Percentiles rank a stretch among this genome's conserved stretches.
Evolutionary conservation across 2,329 filamentous ascomycete genomes (phyloP).

Genomic region (Botrytis fabae): DNA sequence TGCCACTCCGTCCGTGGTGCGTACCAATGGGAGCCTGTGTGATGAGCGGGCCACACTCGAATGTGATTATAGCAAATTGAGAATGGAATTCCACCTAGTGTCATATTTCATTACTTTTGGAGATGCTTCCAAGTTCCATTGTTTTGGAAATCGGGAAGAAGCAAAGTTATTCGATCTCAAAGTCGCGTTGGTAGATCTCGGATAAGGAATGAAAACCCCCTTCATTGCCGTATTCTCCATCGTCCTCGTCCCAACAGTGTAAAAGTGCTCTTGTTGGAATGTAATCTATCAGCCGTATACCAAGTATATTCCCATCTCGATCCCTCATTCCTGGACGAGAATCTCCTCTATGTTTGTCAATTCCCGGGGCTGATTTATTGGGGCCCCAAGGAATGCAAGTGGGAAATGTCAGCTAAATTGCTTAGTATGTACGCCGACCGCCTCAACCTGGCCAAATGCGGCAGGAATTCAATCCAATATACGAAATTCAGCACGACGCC

Average conservation of each 20-base stretch:
- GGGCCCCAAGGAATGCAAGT: constrained; percentile 15
- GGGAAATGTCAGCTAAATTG: constrained; percentile 9
- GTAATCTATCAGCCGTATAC: not conserved
- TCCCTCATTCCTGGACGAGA: constrained; percentile 1
- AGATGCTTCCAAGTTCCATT: not conserved
- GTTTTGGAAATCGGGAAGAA: not conserved
- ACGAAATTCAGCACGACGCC: constrained; percentile 9
- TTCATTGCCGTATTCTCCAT: not conserved
- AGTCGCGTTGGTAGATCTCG: not conserved
- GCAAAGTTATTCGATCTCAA: not conserved
- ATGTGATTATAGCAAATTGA: not conserved
- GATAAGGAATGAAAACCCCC: not conserved
- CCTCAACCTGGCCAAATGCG: constrained; percentile 10
- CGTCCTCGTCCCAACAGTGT: not conserved
- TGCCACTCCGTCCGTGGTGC: not conserved
- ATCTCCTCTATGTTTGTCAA: not conserved
- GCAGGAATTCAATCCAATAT: constrained; percentile 20
- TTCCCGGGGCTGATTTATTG: constrained; percentile 8
- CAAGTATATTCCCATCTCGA: not conserved
- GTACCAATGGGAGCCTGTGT: not conserved
- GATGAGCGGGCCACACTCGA: not conserved
- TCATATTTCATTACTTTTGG: not conserved
- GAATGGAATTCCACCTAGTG: not conserved
- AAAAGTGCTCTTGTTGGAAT: not conserved
- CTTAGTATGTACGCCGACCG: not conserved